Conservation (phyloP, 2,329 filamentous ascomycete genomes). For the Colletotrichum ledebouriae region DNA sequence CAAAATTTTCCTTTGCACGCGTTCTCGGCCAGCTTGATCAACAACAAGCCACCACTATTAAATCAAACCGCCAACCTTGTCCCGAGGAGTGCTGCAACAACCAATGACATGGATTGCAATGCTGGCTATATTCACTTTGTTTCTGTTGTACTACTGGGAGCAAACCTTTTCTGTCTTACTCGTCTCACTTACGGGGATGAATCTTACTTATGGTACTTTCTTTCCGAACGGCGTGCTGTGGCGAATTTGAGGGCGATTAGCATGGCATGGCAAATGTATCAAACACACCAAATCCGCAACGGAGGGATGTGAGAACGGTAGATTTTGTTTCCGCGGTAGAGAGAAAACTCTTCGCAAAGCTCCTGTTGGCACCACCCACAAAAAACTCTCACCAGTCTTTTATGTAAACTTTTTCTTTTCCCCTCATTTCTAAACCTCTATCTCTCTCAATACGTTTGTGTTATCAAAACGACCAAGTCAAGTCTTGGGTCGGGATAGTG, state of each 20-base stretch:
- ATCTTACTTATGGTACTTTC: conserved; percentile 7
- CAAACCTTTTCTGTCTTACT: not conserved
- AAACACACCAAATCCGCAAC: conserved; percentile 2
- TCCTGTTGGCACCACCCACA: not conserved
- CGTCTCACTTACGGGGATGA: conserved; percentile 11
- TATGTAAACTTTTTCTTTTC: conserved; percentile 4
- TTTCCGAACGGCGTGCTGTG: conserved; percentile 17
- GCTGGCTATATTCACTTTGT: conserved; percentile 8
- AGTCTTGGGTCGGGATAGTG: not conserved
- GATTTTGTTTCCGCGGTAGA: not conserved
- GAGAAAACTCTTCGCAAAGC: no score
- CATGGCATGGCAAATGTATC: conserved; percentile 11
- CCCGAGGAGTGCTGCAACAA: not conserved
- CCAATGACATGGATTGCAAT: not conserved
- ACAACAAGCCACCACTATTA: conserved; percentile 11
- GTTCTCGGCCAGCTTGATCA: conserved; percentile 17
- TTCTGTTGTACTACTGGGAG: conserved; percentile 21
- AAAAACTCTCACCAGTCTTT: conserved; percentile 5
- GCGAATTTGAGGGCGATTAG: conserved; percentile 16
- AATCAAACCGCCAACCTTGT: not conserved
- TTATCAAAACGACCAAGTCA: not conserved
- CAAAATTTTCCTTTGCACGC: conserved; percentile 25
- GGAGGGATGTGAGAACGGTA: not conserved
- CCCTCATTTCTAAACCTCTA: not conserved
- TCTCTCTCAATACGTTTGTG: not conserved